Evolutionary conservation across 257 asterid species (phyloP), one percentile per base, ranked within the genome.

Genomic region (Gardenia jasminoides): DNA sequence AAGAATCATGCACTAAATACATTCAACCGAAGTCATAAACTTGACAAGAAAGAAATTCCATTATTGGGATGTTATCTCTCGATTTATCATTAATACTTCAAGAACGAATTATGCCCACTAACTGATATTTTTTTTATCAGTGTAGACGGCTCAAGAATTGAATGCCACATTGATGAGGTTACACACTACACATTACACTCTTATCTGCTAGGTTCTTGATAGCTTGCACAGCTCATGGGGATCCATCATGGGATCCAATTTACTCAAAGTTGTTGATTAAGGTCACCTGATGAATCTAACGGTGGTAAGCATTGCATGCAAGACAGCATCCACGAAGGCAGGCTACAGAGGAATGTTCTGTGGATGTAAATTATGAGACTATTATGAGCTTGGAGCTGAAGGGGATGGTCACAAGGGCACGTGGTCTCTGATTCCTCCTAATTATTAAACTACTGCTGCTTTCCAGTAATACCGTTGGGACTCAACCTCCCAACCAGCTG

Each of bases 341-440:
- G 80, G n/a, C 75, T n/a, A 70, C 78, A 75, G 78, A 74, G 79
- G 88, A 86, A 87, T 79, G 83, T 87, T 80, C 67, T 80, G 71
- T 80, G 83, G 69, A 20, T 33, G 79, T 62, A 72, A 82, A 83
- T 81, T 33, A 80, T 79, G 76, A 76, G 83, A 76, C 70, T 28
- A 75, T 76, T 61, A 75, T 75, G 48, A 73, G 20, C 50, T 76
- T 80, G 44, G 50, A 76, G 81, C 66, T 59, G 81, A 20, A 33
- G 33, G 64, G n/a, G 82, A 83, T 20, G 87, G 89, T 79, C 89
- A 89, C 88, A 82, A 84, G 85, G 88, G 97, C 97, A 93, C 96
- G 93, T 93, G 97, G 96, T 91, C 78, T 91, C 92, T 88, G 97
- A 93, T 87, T 86, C 90, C 88, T 86, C 89, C 72, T 78, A 80